Evolutionary conservation across 768 basidiomycete genomes (phyloP), one percentile per base, ranked within the genome.

Genomic region (Amanita polypyramis): DNA sequence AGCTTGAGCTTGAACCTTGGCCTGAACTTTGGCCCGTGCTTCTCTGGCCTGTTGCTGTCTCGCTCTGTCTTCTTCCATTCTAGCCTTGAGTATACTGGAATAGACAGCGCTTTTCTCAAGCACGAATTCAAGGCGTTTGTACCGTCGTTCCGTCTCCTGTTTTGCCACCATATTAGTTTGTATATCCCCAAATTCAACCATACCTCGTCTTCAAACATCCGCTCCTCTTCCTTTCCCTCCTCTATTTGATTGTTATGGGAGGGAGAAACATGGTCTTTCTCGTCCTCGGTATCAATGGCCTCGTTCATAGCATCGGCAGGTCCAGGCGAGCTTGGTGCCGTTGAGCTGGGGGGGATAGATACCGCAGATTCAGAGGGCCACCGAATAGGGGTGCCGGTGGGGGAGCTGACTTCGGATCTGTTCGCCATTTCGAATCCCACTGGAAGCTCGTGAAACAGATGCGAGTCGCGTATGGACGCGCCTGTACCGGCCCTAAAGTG

Each of bases 61-160:
- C 43, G 52, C 55, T 52, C 67, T 71, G 48, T 73, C 76, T 58
- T 76, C 70, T 52, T 88, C 85, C 85, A 92, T 91, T 49, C 82
- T 76, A 19, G 77, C 70, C 40, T 80, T 77, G 11, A 93, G 69
- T 35, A 87, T 72, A 45, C 68, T 72, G 1, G 88, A 82, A 56
- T 84, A 92, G n/a, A 82, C 70, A 1, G 77, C 75, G 0, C 87
- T 89, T 55, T 84, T 84, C 46, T 90, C 74, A 17, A 93, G 72
- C 20, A 93, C 74, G 43, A 71, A 78, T 46, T 79, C 70, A 15
- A 89, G 77, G 8, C 75, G 70, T 19, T 65, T 58, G 27, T 74
- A 72, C 37, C 79, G 74, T 29, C 66, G 65, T 11, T 67, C 67
- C 43, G 72, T 70, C 51, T 76, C 77, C 76, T 80, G 25, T 32